Evolutionary conservation across 2,329 filamentous ascomycete species (phyloP).

Genomic region (Colletotrichum endophyticum): DNA sequence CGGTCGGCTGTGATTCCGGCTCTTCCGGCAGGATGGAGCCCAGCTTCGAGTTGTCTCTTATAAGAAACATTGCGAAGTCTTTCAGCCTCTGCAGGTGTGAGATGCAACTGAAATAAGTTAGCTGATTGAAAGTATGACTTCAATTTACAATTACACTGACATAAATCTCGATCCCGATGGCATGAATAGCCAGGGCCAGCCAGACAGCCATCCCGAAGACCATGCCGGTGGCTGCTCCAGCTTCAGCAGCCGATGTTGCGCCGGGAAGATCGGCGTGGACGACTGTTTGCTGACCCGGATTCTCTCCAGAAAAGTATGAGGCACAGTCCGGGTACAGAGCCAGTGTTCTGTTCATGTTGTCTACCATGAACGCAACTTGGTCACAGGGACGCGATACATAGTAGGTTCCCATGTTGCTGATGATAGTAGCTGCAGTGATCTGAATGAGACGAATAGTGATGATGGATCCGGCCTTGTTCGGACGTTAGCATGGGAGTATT

Average conservation of each 20-base stretch:
- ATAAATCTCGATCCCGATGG: slow-evolving; percentile 21
- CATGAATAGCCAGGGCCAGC: slow-evolving; percentile 27
- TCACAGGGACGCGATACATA: slow-evolving; percentile 46
- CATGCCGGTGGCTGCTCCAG: slow-evolving; percentile 45
- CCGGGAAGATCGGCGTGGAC: slow-evolving; percentile 36
- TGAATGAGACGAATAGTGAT: slow-evolving; percentile 55
- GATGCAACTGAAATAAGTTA: slow-evolving; percentile 36
- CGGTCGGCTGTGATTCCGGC: slow-evolving; percentile 47
- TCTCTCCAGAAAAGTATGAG: slow-evolving; percentile 35
- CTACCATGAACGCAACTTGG: slow-evolving; percentile 46
- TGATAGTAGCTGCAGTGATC: slow-evolving; percentile 35
- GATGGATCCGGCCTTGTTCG: slow-evolving; percentile 45
- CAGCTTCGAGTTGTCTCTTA: slow-evolving; percentile 56
- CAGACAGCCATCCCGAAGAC: slow-evolving; percentile 56
- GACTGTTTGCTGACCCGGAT: slow-evolving; percentile 26
- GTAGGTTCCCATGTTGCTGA: slow-evolving; percentile 33
- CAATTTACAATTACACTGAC: slow-evolving; percentile 22
- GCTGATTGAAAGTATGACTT: neutral
- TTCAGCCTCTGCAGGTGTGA: slow-evolving; percentile 56
- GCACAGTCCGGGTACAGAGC: slow-evolving; percentile 48
- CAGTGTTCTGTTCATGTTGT: slow-evolving; percentile 26
- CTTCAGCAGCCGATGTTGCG: slow-evolving; percentile 24
- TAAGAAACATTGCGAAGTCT: slow-evolving; percentile 57
- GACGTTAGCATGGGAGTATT: neutral
- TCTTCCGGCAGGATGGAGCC: slow-evolving; percentile 49